Evolutionary conservation across 2,329 filamentous ascomycete species (phyloP), one percentile per base, ranked within the genome.

Genomic region (Diaporthe ampelina): DNA sequence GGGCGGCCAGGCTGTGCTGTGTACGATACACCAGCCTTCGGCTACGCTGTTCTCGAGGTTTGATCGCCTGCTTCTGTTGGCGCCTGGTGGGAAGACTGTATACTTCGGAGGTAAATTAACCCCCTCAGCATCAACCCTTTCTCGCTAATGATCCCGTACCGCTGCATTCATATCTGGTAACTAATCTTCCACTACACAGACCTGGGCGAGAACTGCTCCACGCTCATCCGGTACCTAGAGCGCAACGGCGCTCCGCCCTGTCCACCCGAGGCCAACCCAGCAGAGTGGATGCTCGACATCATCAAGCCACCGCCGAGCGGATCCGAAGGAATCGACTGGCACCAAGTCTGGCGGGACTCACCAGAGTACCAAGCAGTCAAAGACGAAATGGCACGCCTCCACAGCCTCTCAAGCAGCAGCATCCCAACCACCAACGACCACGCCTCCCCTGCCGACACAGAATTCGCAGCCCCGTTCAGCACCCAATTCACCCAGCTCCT

Each of bases 61-160:
- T 15, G 58, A 61, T 29, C 35, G 37, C 4, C 58, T 61, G n/a
- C 37, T 61, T 26, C 58, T 61, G 37, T 43, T 61, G 13, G 58
- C 58, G 19, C 35, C 35, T 1, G 58, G 58, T 6, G 58, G 58
- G n/a, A 61, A 43, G 58, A 61, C 58, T 19, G 58, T 61, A 1
- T 61, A 61, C n/a, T 61, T 61, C 37, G 58, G 58, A 43, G 58
- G 37, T 59, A 29, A n/a, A n/a, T n/a, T n/a, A n/a, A n/a, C n/a
- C n/a, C n/a, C n/a, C n/a, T n/a, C n/a, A n/a, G n/a, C n/a, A n/a
- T n/a, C n/a, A n/a, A n/a, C n/a, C n/a, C n/a, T n/a, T n/a, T n/a
- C n/a, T n/a, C n/a, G n/a, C n/a, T n/a, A n/a, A n/a, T n/a, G n/a
- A n/a, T n/a, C n/a, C n/a, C n/a, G n/a, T 24, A 59, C 19, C n/a